Percentiles rank a stretch among this genome's conserved stretches.
Evolutionary conservation across 1,284 basidiomycete genomes (phyloP).

Genomic region (Stygiomarasmius scandens): DNA sequence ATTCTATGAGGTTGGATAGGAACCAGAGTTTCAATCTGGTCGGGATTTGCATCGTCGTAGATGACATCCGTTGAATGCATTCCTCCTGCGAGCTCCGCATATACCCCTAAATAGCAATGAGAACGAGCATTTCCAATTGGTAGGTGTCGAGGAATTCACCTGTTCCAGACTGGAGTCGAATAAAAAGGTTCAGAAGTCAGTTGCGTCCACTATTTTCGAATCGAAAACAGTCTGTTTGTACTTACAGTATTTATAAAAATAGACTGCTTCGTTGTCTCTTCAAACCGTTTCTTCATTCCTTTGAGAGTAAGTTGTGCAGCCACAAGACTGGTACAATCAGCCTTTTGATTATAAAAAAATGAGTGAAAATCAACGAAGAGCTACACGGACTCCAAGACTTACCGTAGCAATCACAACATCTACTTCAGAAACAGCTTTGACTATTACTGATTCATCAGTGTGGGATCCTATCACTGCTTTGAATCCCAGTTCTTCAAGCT

Average conservation of each 20-base stretch:
- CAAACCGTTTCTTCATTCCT: slow-evolving; percentile 45
- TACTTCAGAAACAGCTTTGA: slow-evolving; percentile 29
- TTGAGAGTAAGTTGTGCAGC: no score
- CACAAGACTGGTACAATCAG: no score
- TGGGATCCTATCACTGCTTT: slow-evolving; percentile 42
- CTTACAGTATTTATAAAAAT: slow-evolving; percentile 57
- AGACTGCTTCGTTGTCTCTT: slow-evolving; percentile 41
- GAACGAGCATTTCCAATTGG: no score
- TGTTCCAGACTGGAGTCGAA: slow-evolving; percentile 23
- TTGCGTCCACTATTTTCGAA: background rate
- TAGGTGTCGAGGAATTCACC: no score
- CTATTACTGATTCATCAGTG: slow-evolving; percentile 34
- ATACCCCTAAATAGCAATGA: slow-evolving; percentile 39
- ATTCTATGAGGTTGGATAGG: slow-evolving; percentile 36
- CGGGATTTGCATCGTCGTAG: slow-evolving; percentile 41
- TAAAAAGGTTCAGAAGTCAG: slow-evolving; percentile 1
- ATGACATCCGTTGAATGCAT: slow-evolving; percentile 31
- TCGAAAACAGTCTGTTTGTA: no score
- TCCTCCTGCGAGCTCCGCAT: no score
- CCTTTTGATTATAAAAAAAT: no score
- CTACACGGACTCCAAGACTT: slow-evolving; percentile 17
- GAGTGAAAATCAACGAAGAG: slow-evolving; percentile 39
- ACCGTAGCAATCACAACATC: slow-evolving; percentile 40
- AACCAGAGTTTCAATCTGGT: slow-evolving; percentile 40
- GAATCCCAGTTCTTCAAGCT: slow-evolving; percentile 33